Conservation (phyloP, 2,329 filamentous ascomycete genomes). For the Teratosphaeria nubilosa region DNA sequence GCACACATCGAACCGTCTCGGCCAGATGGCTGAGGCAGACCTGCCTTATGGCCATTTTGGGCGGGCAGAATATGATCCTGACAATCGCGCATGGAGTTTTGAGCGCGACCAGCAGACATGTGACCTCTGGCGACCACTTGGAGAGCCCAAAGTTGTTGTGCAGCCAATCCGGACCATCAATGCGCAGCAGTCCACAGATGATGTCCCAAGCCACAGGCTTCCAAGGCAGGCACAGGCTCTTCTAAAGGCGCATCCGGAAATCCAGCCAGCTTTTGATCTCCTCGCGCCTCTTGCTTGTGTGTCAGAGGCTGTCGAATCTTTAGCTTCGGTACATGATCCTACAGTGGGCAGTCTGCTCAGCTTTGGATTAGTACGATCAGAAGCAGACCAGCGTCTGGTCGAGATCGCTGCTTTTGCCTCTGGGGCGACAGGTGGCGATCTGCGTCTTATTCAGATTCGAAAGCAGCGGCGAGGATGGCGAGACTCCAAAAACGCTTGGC, state of each 20-base stretch:
- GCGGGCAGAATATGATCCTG: constrained; percentile 37
- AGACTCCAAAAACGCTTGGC: constrained; percentile 33
- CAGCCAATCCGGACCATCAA: neutral
- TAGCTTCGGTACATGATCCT: constrained; percentile 28
- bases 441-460: constrained; percentile 46
- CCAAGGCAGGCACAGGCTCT: constrained; percentile 12
- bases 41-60: constrained; percentile 47
- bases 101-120: constrained; percentile 4
- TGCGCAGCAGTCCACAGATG: neutral
- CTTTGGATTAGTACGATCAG: constrained; percentile 45
- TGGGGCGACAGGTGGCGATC: constrained; percentile 49
- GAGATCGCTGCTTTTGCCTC: constrained; percentile 27
- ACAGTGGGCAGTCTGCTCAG: constrained; percentile 39
- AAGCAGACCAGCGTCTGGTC: constrained; percentile 20
- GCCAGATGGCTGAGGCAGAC: constrained; percentile 48
- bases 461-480: constrained; percentile 48
- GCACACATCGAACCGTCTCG: constrained; percentile 14
- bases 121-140: constrained; percentile 18
- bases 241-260: constrained; percentile 12
- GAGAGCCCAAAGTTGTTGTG: constrained; percentile 10
- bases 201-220: constrained; percentile 3
- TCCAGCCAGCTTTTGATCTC: constrained; percentile 11
- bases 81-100: constrained; percentile 37
- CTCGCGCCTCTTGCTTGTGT: constrained; percentile 13
- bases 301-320: constrained; percentile 25